Base-by-base conservation (phyloP, 768 basidiomycete genomes). In the Suillus ampliporus region DNA sequence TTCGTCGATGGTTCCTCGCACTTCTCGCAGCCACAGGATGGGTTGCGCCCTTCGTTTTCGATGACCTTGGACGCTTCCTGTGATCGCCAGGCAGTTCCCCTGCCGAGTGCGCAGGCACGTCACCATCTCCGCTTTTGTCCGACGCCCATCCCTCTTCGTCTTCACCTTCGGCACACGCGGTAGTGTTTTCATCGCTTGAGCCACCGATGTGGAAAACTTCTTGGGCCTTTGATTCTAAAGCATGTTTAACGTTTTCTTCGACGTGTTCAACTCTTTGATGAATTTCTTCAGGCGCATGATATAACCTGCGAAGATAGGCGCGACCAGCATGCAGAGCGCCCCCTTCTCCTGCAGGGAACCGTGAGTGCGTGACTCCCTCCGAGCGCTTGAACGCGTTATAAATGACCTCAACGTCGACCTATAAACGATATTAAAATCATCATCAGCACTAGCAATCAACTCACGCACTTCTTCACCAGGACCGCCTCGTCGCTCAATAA, bases 61-160 rank as follows among this genome's bases (percentile, higher is more conserved):
- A 66, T 28, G 69, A 67, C 57, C 69, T 74, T 43, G 68, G 59
- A 38, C 74, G 77, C 51, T 65, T 70, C 60, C 66, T 72, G 38
- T 67, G 64, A 57, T 61, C 67, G 26, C 58, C 37, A 5, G 41
- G 58, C 59, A 51, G 65, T 52, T 38, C 57, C 19, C 26, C 23
- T 34, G 63, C 66, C 31, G 66, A 61, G 40, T 58, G 37, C 7
- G 63, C 56, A 37, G 64, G 54, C 3, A 62, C 58, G 31, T 67
- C 65, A 26, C 66, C 72, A 26, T 71, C 69, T 47, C 69, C 74
- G 61, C 80, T 82, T 26, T 71, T 76, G 53, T 91, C 90, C 7
- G 88, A 90, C 19, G 82, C 80, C 89, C 88, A 90, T 2, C 80
- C 86, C 63, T 85, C 89, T 1, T 89, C 87, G 5, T 82, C 85